Evolutionary conservation across 306 rosid species (phyloP), one percentile per base, ranked within the genome.

Genomic region (Oxytropis ochrocephala): DNA sequence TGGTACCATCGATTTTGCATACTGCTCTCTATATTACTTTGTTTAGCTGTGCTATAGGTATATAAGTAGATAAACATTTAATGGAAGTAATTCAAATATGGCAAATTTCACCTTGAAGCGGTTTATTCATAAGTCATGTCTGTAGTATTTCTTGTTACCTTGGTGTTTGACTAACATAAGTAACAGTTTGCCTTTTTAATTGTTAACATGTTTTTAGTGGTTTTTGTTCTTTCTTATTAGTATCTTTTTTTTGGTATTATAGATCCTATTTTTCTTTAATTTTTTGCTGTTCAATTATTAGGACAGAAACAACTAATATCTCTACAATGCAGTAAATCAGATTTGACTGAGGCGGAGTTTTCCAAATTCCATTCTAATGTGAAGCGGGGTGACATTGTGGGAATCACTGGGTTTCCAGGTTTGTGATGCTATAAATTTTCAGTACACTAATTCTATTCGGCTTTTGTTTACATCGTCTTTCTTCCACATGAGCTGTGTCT

Each of bases 351-450:
- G 72, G 79, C 75, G 19, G 97, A 81, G 70, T 92, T 92, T 83
- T 80, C 82, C 33, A 86, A 63, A 61, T 84, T 85, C 73, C 92
- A 92, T 76, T 80, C 96, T 50, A 84, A 70, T 76, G 94, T 87
- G 35, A 92, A 92, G 86, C 91, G 89, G 64, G 95, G 96, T 61
- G 97, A 92, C 75, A 80, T 84, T 63, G 95, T 92, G 69, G 97
- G 97, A 47, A 69, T 92, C 24, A 69, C 72, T 13, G 97, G 97
- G 47, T 91, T 91, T 81, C 96, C 97, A 91, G 97, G 97, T 79
- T 55, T 55, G 80, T 11, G 27, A 30, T 68, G 53, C 21, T 56
- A 62, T 36, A 19, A 42, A 47, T 42, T 68, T 59, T 52, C 39
- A 21, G 41, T n/a, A 30, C 10, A 39, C 41, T 48, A 13, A 11